Base-by-base conservation (phyloP, 345 rosid species). In the Brassica cretica region DNA sequence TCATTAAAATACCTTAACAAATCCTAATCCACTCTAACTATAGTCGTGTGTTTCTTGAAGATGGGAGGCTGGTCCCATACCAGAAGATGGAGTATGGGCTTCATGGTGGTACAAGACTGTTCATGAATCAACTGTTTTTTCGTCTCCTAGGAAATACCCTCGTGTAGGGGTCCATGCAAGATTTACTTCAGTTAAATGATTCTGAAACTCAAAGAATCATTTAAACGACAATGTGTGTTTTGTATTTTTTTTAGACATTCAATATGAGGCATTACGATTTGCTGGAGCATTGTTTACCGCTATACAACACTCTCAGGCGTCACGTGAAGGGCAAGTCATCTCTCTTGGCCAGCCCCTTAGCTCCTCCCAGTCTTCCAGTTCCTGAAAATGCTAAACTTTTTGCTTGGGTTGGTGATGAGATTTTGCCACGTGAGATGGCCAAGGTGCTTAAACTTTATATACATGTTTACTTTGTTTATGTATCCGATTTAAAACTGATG, bases 361-460 rank as follows among this genome's bases (percentile, higher is more conserved):
- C 89, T 64, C 80, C 83, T 73, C 97, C 97, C 6, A 85, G 83
- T 78, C 86, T 93, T 81, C 95, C 97, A 2, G 90, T 91, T 76
- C 98, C 95, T 60, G 89, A 85, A 51, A 93, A 91, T 76, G 86
- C 85, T 62, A 89, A 90, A 82, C 83, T 93, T 68, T 86, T 93
- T 59, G 95, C 92, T 32, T 91, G 98, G 95, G 89, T 93, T 78
- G 98, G 93, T 65, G 95, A 88, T 76, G 98, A 91, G 83, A 89
- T 93, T 76, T 74, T 93, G 78, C 89, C 95, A 21, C 93, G 95
- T 55, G 91, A 91, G 67, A 88, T 86, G 86, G 97, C 95, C 5
- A 91, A 90, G 95, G 98, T 91, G 62, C 83, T 75, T 70, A 12
- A 64, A 66, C 71, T 27, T 32, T 29, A 68, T 69, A 66, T 66